A percentile compares a stretch with the other conserved stretches of the same genome.
Conservation (phyloP, 768 basidiomycete species). For the Tricholoma bakamatsutake region DNA sequence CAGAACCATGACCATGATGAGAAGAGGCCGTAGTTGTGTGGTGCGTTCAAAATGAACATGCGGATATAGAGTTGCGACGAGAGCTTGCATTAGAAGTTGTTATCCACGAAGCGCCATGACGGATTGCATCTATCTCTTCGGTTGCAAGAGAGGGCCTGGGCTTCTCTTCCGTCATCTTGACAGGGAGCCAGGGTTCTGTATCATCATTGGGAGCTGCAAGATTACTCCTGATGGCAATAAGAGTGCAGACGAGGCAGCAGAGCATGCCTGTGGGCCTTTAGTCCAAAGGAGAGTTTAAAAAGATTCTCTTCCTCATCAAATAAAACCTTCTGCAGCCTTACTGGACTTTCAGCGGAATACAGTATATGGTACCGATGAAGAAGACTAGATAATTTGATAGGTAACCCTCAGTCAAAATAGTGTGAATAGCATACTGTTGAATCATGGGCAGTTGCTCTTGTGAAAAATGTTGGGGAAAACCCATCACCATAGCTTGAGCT, state of each 20-base stretch:
- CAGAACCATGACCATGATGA: slow-evolving; percentile 27
- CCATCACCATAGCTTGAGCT: too few relatives aligned
- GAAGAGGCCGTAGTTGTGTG: slow-evolving; percentile 36
- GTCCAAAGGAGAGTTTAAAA: too few relatives aligned
- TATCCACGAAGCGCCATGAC: slow-evolving; percentile 78
- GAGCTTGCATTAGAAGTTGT: slow-evolving; percentile 64
- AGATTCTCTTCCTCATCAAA: too few relatives aligned
- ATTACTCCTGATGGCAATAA: slow-evolving; percentile 62
- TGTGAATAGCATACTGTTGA: too few relatives aligned
- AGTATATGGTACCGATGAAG: too few relatives aligned
- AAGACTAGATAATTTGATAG: too few relatives aligned
- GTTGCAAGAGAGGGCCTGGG: slow-evolving; percentile 60
- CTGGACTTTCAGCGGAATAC: too few relatives aligned
- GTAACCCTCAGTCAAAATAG: too few relatives aligned
- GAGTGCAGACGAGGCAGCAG: slow-evolving; percentile 54
- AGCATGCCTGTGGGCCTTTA: too few relatives aligned
- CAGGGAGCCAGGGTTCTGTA: slow-evolving; percentile 56
- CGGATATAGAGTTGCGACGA: slow-evolving; percentile 52
- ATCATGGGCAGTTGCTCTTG: too few relatives aligned
- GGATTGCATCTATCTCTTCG: slow-evolving; percentile 67
- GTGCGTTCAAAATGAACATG: slow-evolving; percentile 71
- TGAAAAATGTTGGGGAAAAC: too few relatives aligned
- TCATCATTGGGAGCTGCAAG: slow-evolving; percentile 48
- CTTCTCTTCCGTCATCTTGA: slow-evolving; percentile 44
- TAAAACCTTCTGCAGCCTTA: too few relatives aligned